phyloP scores from a whole-genome alignment of 1,284 basidiomycete species.

The Trichosporon sp. region DNA sequence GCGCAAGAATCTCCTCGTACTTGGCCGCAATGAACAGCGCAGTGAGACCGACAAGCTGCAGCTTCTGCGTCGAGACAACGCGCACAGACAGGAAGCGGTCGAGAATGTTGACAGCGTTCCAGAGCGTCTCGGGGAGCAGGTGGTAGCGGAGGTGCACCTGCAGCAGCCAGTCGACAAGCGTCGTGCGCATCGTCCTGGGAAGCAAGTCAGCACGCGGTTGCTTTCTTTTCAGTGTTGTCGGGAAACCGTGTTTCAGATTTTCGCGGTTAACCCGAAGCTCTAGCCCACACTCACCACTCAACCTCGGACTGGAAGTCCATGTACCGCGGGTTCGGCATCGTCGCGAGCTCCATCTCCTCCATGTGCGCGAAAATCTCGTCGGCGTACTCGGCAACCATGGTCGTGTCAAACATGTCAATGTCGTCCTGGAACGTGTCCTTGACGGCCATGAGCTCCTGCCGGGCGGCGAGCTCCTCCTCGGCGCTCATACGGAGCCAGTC shows the following conservation, averaged over 20 bases:
- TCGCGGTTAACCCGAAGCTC: background rate
- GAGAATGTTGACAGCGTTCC: constrained; percentile 68
- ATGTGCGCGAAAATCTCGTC: constrained; percentile 98
- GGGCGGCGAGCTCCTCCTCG: constrained; percentile 46
- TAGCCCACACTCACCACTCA: constrained; percentile 66
- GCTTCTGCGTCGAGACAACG: constrained; percentile 65
- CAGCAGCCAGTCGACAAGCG: constrained; percentile 64
- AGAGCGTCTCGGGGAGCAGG: constrained; percentile 69
- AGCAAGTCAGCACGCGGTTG: constrained; percentile 14
- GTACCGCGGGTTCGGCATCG: constrained; percentile 92
- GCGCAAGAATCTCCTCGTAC: constrained; percentile 72
- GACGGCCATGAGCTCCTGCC: constrained; percentile 51
- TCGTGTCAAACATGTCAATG: constrained; percentile 83
- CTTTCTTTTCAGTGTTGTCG: background rate
- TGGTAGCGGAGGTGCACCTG: constrained; percentile 68
- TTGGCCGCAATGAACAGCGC: constrained; percentile 69
- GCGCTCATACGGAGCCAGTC: constrained; percentile 68
- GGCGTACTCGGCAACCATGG: constrained; percentile 97
- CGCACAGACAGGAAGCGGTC: constrained; percentile 67
- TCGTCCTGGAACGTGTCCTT: constrained; percentile 65
- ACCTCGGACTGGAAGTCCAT: constrained; percentile 95
- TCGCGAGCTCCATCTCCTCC: constrained; percentile 81
- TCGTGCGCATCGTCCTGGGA: constrained; percentile 61
- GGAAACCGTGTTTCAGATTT: background rate
- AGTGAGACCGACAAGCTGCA: constrained; percentile 67